Evolutionary conservation across 176 grass and related monocot species (phyloP), one percentile per base, ranked within the genome.

Genomic region (Musa itinerans): DNA sequence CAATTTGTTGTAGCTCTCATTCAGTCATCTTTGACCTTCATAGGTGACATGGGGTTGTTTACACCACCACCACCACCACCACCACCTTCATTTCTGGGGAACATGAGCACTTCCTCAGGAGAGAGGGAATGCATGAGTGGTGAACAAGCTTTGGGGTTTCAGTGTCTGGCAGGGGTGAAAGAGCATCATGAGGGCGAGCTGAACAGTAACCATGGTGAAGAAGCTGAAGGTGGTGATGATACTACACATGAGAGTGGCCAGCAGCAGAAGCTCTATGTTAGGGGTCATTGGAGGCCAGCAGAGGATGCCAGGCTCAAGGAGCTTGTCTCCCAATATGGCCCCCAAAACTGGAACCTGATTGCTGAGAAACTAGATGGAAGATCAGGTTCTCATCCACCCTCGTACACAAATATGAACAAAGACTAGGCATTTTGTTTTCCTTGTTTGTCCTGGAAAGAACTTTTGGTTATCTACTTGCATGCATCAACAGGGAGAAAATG

Each of bases 291-390:
- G 63, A 65, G 63, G 13, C 63, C 63, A 65, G 63, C 63, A 5
- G 63, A 65, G 63, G 63, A 65, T 65, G 63, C 63, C 63, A 65
- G 25, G 63, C 63, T 65, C 63, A 65, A 65, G 63, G 63, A 65
- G 63, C 63, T 65, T 22, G 63, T 65, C 63, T 65, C 63, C 23
- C 63, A 65, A 22, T 65, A 65, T 65, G 63, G 63, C 10, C 63
- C 63, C 23, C 63, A 65, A 12, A 65, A 65, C 23, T 65, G 63
- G 63, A 65, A 65, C 25, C 63, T 65, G 23, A 65, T 65, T 65
- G 63, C 63, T 29, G 63, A 65, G 63, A 65, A 65, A 25, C 63
- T 65, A 25, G 63, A 65, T 12, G 63, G 63, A 22, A 65, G 63
- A 65, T 65, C 63, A 29, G 63, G 63, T 65, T 11, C 22, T 25